Evolutionary conservation across 495 filamentous ascomycete species (phyloP), one percentile per base, ranked within the genome.

Genomic region (Neurospora sp.): DNA sequence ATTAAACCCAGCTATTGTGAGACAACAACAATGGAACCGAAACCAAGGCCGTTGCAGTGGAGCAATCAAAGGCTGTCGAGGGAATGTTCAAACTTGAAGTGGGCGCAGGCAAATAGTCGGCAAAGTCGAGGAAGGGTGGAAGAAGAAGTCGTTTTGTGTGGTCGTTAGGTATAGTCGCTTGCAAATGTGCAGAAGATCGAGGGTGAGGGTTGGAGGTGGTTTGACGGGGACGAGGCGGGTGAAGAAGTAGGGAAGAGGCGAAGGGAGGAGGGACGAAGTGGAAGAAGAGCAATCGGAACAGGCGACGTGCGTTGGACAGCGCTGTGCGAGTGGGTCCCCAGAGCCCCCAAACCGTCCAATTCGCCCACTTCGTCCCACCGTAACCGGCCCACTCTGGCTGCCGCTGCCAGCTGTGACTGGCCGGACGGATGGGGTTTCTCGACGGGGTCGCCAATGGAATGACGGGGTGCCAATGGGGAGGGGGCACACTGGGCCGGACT

Each of bases 251-350:
- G 77, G 73, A 76, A 76, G 78, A 77, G 77, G 78, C 77, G 73
- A 79, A 72, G 78, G 78, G 77, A 75, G 76, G 74, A 81, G 78
- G 78, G 77, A 77, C 80, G 28, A 34, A 66, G 7, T 62, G 54
- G 54, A 62, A 82, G 74, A 78, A 75, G 72, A 69, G 80, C 79
- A 82, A 78, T 76, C 78, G 78, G 78, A 77, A 74, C 74, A 78
- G 82, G 80, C 79, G 77, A 84, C 79, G 79, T 80, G 82, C 28
- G 54, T 78, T 77, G 79, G 79, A 79, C 74, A 77, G 69, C 69
- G 77, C 74, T 72, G 69, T 71, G 75, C 71, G 66, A 72, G 71
- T 73, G 71, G 73, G 73, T 74, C 54, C 54, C 28, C 45, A 54
- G 45, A 54, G 45, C 45, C 45, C 45, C 54, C 28, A 62, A 17